A percentile compares a stretch with the other conserved stretches of the same genome.
Conservation (phyloP, 2,329 filamentous ascomycete genomes). For the Aureobasidium sp. region DNA sequence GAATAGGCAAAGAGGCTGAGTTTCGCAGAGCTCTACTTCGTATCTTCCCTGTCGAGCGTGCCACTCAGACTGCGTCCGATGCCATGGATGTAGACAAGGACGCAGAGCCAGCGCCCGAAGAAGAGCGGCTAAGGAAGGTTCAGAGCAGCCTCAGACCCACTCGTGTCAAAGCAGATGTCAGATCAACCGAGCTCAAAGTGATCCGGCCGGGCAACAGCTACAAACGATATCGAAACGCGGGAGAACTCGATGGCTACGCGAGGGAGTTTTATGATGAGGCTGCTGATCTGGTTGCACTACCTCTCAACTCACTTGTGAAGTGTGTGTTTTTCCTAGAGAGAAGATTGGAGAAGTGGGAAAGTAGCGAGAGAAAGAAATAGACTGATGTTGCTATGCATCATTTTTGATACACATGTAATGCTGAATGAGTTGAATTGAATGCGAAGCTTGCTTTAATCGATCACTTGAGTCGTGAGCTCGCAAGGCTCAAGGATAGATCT, state of each 20-base stretch:
- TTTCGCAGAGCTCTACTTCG: constrained; percentile 35
- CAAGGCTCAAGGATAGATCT: neutral
- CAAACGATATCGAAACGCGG: constrained; percentile 40
- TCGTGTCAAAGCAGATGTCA: constrained; percentile 32
- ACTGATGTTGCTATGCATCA: neutral
- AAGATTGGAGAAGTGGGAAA: constrained; percentile 35
- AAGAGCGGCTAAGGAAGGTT: constrained; percentile 35
- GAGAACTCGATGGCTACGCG: constrained; percentile 39
- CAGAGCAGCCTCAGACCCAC: constrained; percentile 36
- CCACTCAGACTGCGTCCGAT: neutral
- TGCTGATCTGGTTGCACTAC: constrained; percentile 44
- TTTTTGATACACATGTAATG: neutral
- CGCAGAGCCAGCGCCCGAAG: neutral
- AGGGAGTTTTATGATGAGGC: constrained; percentile 46
- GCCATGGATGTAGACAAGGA: neutral
- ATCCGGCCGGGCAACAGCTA: constrained; percentile 47
- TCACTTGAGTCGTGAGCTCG: neutral
- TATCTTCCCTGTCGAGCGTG: constrained; percentile 34
- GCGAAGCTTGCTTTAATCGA: neutral
- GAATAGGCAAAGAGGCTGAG: constrained; percentile 29
- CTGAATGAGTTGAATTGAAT: neutral
- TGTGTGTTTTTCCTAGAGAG: constrained; percentile 46
- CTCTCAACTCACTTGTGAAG: constrained; percentile 43
- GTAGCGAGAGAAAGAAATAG: constrained; percentile 25
- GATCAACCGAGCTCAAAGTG: constrained; percentile 25